Base-by-base conservation (phyloP, 192 early-diverging fungal species). In the Tieghemiomyces parasiticus region DNA sequence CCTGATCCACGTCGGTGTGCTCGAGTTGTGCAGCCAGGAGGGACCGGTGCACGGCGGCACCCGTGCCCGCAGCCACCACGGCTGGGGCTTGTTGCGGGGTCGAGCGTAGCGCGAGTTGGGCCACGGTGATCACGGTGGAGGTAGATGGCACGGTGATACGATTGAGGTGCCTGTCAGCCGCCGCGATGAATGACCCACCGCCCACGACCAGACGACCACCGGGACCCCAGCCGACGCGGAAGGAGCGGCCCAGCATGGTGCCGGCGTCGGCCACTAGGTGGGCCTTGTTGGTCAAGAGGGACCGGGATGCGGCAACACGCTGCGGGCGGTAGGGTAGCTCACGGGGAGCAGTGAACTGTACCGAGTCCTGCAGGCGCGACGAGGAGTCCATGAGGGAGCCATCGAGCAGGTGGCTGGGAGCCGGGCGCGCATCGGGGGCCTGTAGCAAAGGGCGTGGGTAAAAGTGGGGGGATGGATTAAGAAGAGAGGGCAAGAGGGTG, bases 151-250 rank as follows among this genome's bases (percentile, higher is more conserved):
- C 8, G n/a, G 13, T 61, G 46, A 47, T 24, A 3, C 8, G 46
- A 3, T 47, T 19, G 46, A 16, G 38, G 8, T 44, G 9, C 38
- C 6, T 44, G 38, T 6, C 38, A 16, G 38, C 38, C 38, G 38
- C 9, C 16, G 8, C 9, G 38, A 12, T 44, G 31, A 56, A 34
- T 26, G 29, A 4, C 31, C 20, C 29, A 33, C 54, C 54, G 12
- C 31, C 54, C 16, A 56, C 33, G 0, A 82, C 81, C 32, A 92
- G 74, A 46, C 71, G 62, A 16, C 90, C 91, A 55, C 78, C 79
- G 0, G 83, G 80, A 0, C 87, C 90, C 84, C 90, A 96, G 0
- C 90, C 85, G 0, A 86, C 91, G 46, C 91, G 78, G 61, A 84
- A 93, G 59, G 81, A 84, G 44, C 89, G 78, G 19, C 83, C 84